These are phyloP conservation scores for Aspergillus clavatus DNA, from an alignment of 2,329 filamentous ascomycete genomes.

Conservation along the genomic window DNA sequence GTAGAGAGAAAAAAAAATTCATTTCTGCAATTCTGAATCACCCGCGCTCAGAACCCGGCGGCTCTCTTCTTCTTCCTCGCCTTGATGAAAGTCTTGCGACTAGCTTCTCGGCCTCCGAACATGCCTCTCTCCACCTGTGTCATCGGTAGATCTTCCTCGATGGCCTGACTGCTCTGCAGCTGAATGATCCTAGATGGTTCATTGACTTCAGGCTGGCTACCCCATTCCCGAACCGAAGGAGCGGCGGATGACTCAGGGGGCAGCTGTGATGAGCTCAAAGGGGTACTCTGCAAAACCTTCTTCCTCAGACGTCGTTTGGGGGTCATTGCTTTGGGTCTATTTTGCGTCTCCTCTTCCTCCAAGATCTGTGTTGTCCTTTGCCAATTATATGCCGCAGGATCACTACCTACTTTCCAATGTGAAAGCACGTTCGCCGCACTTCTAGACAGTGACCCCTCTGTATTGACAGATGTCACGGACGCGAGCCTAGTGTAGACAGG, in stretches of 20 bases:
- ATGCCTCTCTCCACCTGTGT: constrained; percentile 38
- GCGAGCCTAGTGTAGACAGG: constrained; percentile 21
- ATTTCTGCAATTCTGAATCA: no score
- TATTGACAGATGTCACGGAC: constrained; percentile 27
- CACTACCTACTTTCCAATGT: constrained; percentile 32
- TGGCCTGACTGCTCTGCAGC: constrained; percentile 33
- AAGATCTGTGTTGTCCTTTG: constrained; percentile 19
- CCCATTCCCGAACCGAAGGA: constrained; percentile 25
- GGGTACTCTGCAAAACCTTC: constrained; percentile 20
- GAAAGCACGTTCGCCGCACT: constrained; percentile 29
- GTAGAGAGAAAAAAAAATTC: no score
- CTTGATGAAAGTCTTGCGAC: constrained; percentile 25
- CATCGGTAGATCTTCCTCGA: constrained; percentile 33
- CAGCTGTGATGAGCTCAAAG: constrained; percentile 11
- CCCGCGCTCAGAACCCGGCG: constrained; percentile 40
- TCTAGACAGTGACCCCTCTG: constrained; percentile 16
- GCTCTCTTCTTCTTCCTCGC: constrained; percentile 37
- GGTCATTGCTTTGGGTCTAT: constrained; percentile 10
- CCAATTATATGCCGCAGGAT: constrained; percentile 35
- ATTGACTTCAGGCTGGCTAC: constrained; percentile 29
- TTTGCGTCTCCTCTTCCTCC: constrained; percentile 19
- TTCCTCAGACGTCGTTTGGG: constrained; percentile 23
- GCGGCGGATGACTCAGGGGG: constrained; percentile 23
- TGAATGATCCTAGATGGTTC: constrained; percentile 12
- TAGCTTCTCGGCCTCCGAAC: constrained; percentile 35